Evolutionary conservation across 2,329 filamentous ascomycete species (phyloP).

Genomic region (Colletotrichum kahawae): DNA sequence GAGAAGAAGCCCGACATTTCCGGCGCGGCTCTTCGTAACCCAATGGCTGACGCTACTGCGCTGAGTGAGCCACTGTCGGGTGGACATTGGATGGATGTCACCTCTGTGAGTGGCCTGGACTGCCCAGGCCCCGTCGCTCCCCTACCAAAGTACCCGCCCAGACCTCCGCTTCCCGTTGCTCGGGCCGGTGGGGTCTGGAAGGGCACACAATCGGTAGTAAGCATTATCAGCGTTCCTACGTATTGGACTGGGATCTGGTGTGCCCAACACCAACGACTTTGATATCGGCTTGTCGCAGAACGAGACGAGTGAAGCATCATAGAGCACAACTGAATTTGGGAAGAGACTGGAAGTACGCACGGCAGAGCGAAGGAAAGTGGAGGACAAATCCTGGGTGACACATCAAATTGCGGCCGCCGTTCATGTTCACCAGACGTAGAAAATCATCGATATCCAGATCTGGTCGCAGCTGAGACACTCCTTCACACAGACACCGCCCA

Average conservation of each 20-base stretch:
- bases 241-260: not conserved
- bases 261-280: not conserved
- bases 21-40: not conserved
- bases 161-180: not conserved
- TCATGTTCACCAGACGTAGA: not conserved
- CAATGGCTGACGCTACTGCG: not conserved
- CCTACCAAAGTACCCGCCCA: not conserved
- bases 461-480: not conserved
- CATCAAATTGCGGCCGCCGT: not conserved
- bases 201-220: slow-evolving; percentile 8
- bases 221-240: not conserved
- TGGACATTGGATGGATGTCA: not conserved
- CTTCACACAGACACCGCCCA: not conserved
- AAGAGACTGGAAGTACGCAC: not conserved
- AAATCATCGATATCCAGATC: not conserved
- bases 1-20: not conserved
- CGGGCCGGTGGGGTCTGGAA: slow-evolving; percentile 1
- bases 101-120: not conserved
- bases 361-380: not conserved
- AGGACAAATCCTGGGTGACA: not conserved
- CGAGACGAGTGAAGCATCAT: not conserved
- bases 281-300: not conserved
- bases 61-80: not conserved
- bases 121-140: not conserved
- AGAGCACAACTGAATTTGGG: not conserved